These are phyloP conservation scores for Phytophthora agathidicida DNA, from an alignment of 352 stramenopile genomes.

Conservation along the genomic window DNA sequence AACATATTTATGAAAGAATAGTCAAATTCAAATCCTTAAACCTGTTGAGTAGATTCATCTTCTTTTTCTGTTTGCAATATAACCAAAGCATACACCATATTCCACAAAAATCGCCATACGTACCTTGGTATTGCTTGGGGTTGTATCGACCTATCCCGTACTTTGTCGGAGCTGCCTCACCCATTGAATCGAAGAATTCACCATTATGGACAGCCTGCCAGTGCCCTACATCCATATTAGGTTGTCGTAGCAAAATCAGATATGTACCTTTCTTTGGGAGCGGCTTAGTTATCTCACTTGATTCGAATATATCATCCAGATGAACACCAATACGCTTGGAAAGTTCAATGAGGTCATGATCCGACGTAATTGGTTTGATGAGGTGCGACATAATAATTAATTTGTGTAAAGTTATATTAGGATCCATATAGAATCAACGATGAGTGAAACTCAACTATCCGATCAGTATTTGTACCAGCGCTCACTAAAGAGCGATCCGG, in stretches of 20 bases:
- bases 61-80: slow-evolving; percentile 23
- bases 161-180: slow-evolving; percentile 10
- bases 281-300: slow-evolving; percentile 7
- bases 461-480: slow-evolving; percentile 15
- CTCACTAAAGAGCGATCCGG: no score
- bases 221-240: slow-evolving; percentile 13
- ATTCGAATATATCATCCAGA: slow-evolving; percentile 14
- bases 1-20: slow-evolving; percentile 9
- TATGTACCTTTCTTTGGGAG: slow-evolving; percentile 9
- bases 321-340: slow-evolving; percentile 1
- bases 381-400: slow-evolving; percentile 7
- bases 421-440: slow-evolving; percentile 10
- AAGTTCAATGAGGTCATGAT: slow-evolving; percentile 16
- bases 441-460: slow-evolving; percentile 17
- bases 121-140: slow-evolving; percentile 20
- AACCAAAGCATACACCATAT: slow-evolving; percentile 11
- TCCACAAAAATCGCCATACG: slow-evolving; percentile 16
- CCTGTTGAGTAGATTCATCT: slow-evolving; percentile 3
- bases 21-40: slow-evolving; percentile 27
- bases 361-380: slow-evolving; percentile 1
- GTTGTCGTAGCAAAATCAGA: slow-evolving; percentile 10
- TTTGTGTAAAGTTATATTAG: slow-evolving; percentile 9
- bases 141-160: slow-evolving; percentile 16
- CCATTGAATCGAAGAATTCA: slow-evolving; percentile 22
- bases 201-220: slow-evolving; percentile 9